Evolutionary conservation across 768 basidiomycete species (phyloP).

Genomic region (Podaxis sp.): DNA sequence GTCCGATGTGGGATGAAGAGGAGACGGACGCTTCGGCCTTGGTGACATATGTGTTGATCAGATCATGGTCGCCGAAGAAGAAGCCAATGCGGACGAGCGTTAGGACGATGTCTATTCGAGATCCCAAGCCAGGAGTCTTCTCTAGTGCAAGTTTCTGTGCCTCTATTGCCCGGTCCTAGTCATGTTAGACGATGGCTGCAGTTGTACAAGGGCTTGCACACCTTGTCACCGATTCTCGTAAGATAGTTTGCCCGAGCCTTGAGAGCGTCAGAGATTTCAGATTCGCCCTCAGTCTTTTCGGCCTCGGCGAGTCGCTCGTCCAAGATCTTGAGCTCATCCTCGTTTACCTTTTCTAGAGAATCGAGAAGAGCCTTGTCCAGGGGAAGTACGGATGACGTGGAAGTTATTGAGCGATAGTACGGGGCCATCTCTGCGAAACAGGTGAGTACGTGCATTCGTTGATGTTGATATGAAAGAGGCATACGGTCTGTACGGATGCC

Average conservation of each 20-base stretch:
- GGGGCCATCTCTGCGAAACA: constrained; percentile 77
- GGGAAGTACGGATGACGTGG: constrained; percentile 45
- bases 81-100: constrained; percentile 87
- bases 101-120: constrained; percentile 90
- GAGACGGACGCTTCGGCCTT: constrained; percentile 78
- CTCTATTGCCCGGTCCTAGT: constrained; percentile 74
- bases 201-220: constrained; percentile 34
- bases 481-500: constrained; percentile 80
- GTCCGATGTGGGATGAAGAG: not conserved
- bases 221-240: constrained; percentile 85
- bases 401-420: constrained; percentile 64
- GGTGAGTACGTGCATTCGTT: constrained; percentile 1
- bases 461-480: constrained; percentile 28
- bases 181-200: not conserved
- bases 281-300: constrained; percentile 88
- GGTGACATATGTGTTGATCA: constrained; percentile 70
- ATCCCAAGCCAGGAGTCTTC: constrained; percentile 91
- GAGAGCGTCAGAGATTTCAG: constrained; percentile 87
- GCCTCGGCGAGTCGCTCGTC: constrained; percentile 84
- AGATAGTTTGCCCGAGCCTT: constrained; percentile 83
- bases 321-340: constrained; percentile 67
- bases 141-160: constrained; percentile 84
- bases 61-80: constrained; percentile 79
- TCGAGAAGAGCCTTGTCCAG: constrained; percentile 53
- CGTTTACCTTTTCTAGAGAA: constrained; percentile 68